These are phyloP conservation scores for Acanthochlamys bracteata DNA, from an alignment of 106 monocot species.

Conservation along the genomic window DNA sequence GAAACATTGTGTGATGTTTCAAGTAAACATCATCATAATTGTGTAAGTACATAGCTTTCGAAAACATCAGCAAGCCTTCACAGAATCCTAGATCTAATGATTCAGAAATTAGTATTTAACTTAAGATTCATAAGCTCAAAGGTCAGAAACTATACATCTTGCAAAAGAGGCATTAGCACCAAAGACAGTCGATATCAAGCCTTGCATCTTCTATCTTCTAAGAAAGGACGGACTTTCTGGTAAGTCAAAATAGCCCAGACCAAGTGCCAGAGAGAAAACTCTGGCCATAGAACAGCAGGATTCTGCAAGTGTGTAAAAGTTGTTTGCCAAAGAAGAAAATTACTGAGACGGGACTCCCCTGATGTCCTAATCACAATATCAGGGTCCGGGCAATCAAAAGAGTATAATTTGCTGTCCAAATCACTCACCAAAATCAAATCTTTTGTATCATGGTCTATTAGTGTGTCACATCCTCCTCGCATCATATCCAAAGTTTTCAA, in stretches of 20 bases:
- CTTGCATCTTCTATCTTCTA: background rate
- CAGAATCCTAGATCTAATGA: too few species aligned
- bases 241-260: conserved; percentile 15
- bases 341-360: conserved; percentile 24
- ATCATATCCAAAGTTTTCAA: background rate
- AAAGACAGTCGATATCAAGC: too few species aligned
- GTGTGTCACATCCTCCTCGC: too few species aligned
- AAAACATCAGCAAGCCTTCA: too few species aligned
- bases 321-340: conserved; percentile 26
- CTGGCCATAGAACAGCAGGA: conserved; percentile 14
- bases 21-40: too few species aligned
- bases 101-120: too few species aligned
- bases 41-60: too few species aligned
- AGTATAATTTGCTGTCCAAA: conserved; percentile 11
- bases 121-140: too few species aligned
- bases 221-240: conserved; percentile 6
- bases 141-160: too few species aligned
- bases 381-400: conserved; percentile 7
- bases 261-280: conserved; percentile 13
- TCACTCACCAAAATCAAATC: conserved; percentile 2
- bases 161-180: too few species aligned
- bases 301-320: background rate
- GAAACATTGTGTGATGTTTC: too few species aligned
- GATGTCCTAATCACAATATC: conserved; percentile 22
- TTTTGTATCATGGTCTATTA: background rate